phyloP scores from a whole-genome alignment of 192 early-diverging fungal genomes.

The Coemansia sp. region DNA sequence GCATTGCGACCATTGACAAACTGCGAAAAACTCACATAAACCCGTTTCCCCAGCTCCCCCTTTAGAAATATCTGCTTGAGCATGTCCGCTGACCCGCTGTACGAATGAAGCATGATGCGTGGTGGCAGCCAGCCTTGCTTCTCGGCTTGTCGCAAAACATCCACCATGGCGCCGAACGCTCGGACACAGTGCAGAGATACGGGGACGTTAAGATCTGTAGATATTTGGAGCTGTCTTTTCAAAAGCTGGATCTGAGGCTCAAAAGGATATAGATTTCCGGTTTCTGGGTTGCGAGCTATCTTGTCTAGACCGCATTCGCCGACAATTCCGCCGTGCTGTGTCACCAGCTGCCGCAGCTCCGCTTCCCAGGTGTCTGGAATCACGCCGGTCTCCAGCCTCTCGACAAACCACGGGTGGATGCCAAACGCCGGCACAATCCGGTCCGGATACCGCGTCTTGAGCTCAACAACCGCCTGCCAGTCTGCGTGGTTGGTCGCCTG shows the following conservation, averaged over 20 bases:
- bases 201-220: constrained; percentile 59
- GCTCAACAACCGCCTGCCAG: constrained; percentile 31
- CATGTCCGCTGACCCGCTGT: constrained; percentile 75
- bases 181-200: constrained; percentile 82
- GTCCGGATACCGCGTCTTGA: constrained; percentile 16
- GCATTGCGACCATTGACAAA: constrained; percentile 68
- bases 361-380: constrained; percentile 31
- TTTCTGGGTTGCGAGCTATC: constrained; percentile 31
- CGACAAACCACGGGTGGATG: constrained; percentile 55
- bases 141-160: constrained; percentile 34
- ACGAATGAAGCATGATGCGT: constrained; percentile 84
- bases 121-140: constrained; percentile 54
- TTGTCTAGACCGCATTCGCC: constrained; percentile 56
- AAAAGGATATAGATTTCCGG: constrained; percentile 28
- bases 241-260: constrained; percentile 55
- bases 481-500: constrained; percentile 45
- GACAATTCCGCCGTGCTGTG: constrained; percentile 27
- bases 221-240: constrained; percentile 68
- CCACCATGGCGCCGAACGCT: constrained; percentile 63
- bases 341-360: constrained; percentile 27
- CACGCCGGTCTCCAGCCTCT: constrained; percentile 23
- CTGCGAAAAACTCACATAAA: constrained; percentile 80
- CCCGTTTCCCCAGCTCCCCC: constrained; percentile 42
- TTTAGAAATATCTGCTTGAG: constrained; percentile 45
- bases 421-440: constrained; percentile 43